phyloP scores from a whole-genome alignment of 257 asterid species.

The Ehretia macrophylla region DNA sequence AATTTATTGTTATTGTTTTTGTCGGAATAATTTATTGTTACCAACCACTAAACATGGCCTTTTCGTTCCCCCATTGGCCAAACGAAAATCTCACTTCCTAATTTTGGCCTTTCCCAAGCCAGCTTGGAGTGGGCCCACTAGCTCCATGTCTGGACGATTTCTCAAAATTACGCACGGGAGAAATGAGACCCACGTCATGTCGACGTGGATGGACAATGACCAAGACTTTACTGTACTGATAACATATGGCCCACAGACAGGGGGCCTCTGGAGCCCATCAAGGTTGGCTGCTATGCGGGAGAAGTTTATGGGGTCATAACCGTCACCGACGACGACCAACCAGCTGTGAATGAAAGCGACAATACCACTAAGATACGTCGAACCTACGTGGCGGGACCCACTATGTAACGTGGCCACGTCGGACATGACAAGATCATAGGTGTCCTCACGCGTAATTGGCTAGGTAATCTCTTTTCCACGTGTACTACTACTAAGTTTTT shows the following conservation, averaged over 20 bases:
- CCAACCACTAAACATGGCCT: no score
- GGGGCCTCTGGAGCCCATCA: neutral
- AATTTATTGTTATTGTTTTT: no score
- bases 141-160: no score
- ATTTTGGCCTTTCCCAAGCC: no score
- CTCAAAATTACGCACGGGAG: no score
- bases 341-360: slow-evolving; percentile 50
- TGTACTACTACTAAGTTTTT: no score
- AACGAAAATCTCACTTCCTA: no score
- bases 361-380: slow-evolving; percentile 16
- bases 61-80: no score
- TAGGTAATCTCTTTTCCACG: slow-evolving; percentile 33
- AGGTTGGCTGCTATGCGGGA: neutral
- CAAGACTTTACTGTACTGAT: neutral
- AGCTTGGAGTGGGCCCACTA: no score
- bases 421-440: slow-evolving; percentile 36
- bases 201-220: neutral
- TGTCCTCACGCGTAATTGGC: slow-evolving; percentile 31
- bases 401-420: slow-evolving; percentile 58
- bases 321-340: slow-evolving; percentile 23
- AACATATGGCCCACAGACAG: neutral
- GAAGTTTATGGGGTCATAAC: neutral
- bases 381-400: slow-evolving; percentile 27
- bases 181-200: no score
- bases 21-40: no score